phyloP scores from a whole-genome alignment of 2,329 filamentous ascomycete species.

The Sphaerostilbella broomeana region DNA sequence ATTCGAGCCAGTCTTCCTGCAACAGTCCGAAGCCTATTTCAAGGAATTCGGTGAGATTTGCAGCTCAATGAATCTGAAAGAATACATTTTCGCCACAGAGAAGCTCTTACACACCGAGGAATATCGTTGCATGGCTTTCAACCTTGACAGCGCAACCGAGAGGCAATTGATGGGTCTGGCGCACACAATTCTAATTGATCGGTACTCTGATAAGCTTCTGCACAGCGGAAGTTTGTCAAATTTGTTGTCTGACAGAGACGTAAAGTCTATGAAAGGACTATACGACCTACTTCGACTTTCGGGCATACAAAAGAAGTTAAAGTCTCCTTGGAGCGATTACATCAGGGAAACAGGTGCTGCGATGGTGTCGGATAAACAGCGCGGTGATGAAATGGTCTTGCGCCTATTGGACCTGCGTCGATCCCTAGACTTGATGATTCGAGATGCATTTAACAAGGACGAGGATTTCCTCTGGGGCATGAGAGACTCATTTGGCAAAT shows the following conservation, averaged over 20 bases:
- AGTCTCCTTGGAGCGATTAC: conserved; percentile 68
- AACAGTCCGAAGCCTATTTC: conserved; percentile 62
- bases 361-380: conserved; percentile 75
- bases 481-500: conserved; percentile 77
- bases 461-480: conserved; percentile 71
- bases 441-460: conserved; percentile 68
- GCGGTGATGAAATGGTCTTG: conserved; percentile 78
- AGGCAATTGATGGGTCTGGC: conserved; percentile 66
- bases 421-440: conserved; percentile 69
- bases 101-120: conserved; percentile 66
- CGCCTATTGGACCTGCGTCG: conserved; percentile 75
- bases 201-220: conserved; percentile 60
- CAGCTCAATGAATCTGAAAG: conserved; percentile 57
- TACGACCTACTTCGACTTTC: conserved; percentile 72
- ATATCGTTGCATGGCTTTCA: conserved; percentile 69
- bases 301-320: conserved; percentile 62
- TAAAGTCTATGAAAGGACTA: conserved; percentile 64
- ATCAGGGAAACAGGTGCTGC: conserved; percentile 66
- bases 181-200: conserved; percentile 64
- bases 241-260: conserved; percentile 64
- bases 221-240: conserved; percentile 61
- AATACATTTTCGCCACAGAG: conserved; percentile 67
- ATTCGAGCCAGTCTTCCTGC: conserved; percentile 73
- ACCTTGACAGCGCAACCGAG: conserved; percentile 77
- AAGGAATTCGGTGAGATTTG: conserved; percentile 61